Base-by-base conservation (phyloP, 192 early-diverging fungal species). In the Backusella macrospora region DNA sequence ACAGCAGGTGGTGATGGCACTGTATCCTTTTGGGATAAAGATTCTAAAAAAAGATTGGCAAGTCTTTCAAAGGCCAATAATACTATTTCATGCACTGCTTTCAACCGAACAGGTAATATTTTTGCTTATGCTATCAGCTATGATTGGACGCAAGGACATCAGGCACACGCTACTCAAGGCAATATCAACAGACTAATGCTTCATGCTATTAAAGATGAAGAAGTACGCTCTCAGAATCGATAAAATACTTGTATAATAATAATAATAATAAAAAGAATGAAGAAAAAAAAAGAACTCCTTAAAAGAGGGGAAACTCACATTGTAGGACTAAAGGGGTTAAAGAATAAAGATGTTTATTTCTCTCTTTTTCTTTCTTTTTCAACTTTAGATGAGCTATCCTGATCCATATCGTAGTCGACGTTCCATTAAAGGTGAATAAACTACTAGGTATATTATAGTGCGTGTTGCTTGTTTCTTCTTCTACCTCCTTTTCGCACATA, bases 91-190 rank as follows among this genome's bases (percentile, higher is more conserved):
- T 80, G 86, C 42, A 85, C 92, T 9, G 88, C 92, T 6, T 98
- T 96, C 80, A 82, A 78, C 52, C 82, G 88, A 37, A 93, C 90
- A 40, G 97, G 96, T 37, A 85, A 80, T 45, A 94, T 97, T 62
- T 96, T 96, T 89, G 95, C 96, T 14, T 99, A 99, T 74, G 94
- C 93, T 3, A 67, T 91, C n/a, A 89, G 93, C 29, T 99, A 98
- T 74, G 94, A 95, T 80, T 95, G 93, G 93, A 82, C 80, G 15
- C 62, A 45, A 46, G 73, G 47, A 14, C 37, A 72, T 26, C 66
- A 73, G 44, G 59, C 62, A 68, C 63, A 34, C 8, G 95, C 82
- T 88, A 90, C 39, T 84, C 94, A 85, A 87, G 90, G 81, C 75
- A 89, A 70, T 75, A 85, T 78, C 52, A 78, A 65, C 74, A 80